phyloP scores from a whole-genome alignment of 2,329 filamentous ascomycete species.

The Cladobotryum protrusum region DNA sequence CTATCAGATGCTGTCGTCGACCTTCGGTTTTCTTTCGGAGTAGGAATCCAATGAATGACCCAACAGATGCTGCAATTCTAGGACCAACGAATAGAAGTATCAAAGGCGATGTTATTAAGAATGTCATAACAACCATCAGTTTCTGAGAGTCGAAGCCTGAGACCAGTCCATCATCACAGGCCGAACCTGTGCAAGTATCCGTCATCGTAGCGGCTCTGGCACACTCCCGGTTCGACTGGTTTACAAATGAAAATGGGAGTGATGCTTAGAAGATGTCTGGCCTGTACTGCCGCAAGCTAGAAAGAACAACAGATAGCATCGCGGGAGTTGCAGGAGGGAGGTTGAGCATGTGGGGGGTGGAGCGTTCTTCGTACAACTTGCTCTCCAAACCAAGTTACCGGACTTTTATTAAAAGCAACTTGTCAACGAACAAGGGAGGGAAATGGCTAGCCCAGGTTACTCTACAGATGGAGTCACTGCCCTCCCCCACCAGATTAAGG shows the following conservation, averaged over 20 bases:
- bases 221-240: not conserved
- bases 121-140: conserved; percentile 20
- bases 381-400: not conserved
- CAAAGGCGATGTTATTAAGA: conserved; percentile 16
- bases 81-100: conserved; percentile 22
- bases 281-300: conserved; percentile 5
- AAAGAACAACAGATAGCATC: conserved; percentile 4
- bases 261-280: conserved; percentile 1
- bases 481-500: not conserved
- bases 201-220: conserved; percentile 11
- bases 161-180: conserved; percentile 4
- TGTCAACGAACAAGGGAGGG: conserved; percentile 1
- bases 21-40: conserved; percentile 58
- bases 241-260: not conserved
- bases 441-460: not conserved
- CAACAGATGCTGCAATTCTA: conserved; percentile 26
- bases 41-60: conserved; percentile 50
- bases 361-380: conserved; percentile 9
- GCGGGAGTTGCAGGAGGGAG: conserved; percentile 6
- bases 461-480: too few relatives aligned
- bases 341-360: conserved; percentile 10
- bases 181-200: conserved; percentile 6
- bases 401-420: conserved; percentile 6
- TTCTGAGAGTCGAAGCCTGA: conserved; percentile 22
- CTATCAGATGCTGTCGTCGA: conserved; percentile 51